Conservation (phyloP, 2,329 filamentous ascomycete species). For the Zymoseptoria crescenta region DNA sequence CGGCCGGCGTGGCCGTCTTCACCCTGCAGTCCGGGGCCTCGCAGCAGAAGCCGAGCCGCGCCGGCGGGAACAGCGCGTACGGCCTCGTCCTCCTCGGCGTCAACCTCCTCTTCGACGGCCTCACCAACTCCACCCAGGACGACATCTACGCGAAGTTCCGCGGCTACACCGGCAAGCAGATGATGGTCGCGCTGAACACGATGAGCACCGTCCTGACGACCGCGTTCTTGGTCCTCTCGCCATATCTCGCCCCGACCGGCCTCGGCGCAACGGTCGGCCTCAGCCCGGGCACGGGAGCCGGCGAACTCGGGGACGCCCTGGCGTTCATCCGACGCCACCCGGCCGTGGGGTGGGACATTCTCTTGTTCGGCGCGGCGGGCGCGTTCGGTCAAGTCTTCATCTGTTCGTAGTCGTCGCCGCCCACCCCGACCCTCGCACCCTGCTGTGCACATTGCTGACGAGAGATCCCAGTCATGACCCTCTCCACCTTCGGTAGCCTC, state of each 20-base stretch:
- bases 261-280: conserved; percentile 38
- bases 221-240: conserved; percentile 71
- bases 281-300: conserved; percentile 44
- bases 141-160: conserved; percentile 75
- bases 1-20: conserved; percentile 86
- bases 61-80: conserved; percentile 57
- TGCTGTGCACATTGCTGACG: too few relatives aligned
- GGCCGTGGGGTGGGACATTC: conserved; percentile 73
- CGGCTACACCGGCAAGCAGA: conserved; percentile 84
- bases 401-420: conserved; percentile 38
- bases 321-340: conserved; percentile 75
- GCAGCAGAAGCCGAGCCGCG: conserved; percentile 34
- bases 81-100: conserved; percentile 76
- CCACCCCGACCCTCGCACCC: background rate
- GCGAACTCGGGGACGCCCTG: conserved; percentile 72
- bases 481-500: conserved; percentile 84
- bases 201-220: conserved; percentile 73
- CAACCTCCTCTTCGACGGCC: conserved; percentile 89
- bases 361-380: conserved; percentile 83
- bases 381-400: conserved; percentile 96
- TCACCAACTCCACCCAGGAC: conserved; percentile 95
- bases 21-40: conserved; percentile 62
- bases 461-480: conserved; percentile 48
- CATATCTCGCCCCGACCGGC: conserved; percentile 62
- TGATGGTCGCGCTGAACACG: conserved; percentile 98